Evolutionary conservation across 2,329 filamentous ascomycete species (phyloP), one percentile per base, ranked within the genome.

Genomic region (Davidsoniella neocaledoniae): DNA sequence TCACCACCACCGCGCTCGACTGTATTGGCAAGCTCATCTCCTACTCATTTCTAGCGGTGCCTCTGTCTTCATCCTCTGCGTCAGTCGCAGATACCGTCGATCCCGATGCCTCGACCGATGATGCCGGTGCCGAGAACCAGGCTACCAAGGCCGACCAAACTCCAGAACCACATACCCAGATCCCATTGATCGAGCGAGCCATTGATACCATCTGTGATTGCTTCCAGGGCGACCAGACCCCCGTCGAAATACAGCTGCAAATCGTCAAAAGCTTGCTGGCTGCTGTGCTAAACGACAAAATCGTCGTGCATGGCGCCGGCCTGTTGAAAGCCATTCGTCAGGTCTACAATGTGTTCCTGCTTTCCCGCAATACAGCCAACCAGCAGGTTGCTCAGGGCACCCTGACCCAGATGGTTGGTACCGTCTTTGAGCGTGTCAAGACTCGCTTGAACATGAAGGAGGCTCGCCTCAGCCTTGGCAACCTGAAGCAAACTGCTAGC

Each of bases 141-240:
- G 46, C 42, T 6, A 12, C 19, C 36, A 33, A 40, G 7, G 48
- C 36, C 16, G 46, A 50, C 33, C 4, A 33, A 16, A 16, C 44
- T 5, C 19, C 29, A 6, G 44, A 46, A 7, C n/a, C 40, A 10
- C 16, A 39, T 29, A 40, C 40, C 5, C 29, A 33, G 5, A 71
- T 83, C 3, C 88, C 90, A 14, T 72, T 98, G 56, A 98, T 98
- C 61, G 93, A 98, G 67, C 78, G 90, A 56, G 91, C 93, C 53
- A 98, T 98, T 60, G 93, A 98, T 66, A 94, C 91, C 36, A 98
- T 98, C 70, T 98, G 91, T 71, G 90, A 96, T 62, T 98, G 91
- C 64, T 98, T 98, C 62, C 88, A 96, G 62, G 90, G 91, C 61
- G 91, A 98, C 67, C 85, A 85, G 1, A 98, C 93, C 0, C 81